Evolutionary conservation across 1,139 yeast species (phyloP), one percentile per base, ranked within the genome.

Genomic region (Taphrina wiesneri): DNA sequence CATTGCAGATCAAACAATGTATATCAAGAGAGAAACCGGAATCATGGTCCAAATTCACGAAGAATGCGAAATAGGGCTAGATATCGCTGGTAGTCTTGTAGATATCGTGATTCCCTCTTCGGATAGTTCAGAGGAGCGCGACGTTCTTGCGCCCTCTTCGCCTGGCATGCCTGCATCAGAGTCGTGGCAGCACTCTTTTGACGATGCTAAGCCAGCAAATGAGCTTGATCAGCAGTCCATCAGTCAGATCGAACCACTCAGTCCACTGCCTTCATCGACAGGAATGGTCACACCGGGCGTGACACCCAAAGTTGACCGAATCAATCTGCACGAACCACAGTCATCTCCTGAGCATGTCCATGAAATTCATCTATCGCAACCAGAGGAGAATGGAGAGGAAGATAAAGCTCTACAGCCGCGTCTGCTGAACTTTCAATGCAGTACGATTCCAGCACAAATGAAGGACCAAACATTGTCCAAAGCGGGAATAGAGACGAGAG

Each of bases 111-210:
- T 54, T 7, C 59, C 59, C 6, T 15, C 36, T 3, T 13, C 36
- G 6, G 21, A 23, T 11, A 7, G 17, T 11, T 26, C 34, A 17
- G 53, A 56, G n/a, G 62, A 56, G 21, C 9, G 23, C 13, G 15
- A 15, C 21, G 30, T 60, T n/a, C 57, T 51, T 13, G 43, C 36
- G 25, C 64, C 64, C 3, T 60, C 64, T 17, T 60, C 64, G 28
- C 64, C 64, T 6, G 19, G 28, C 11, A 45, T 45, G 49, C 49
- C 49, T 2, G 49, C 49, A 21, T 21, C 49, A 15, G 49, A 45
- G 28, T 39, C 43, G 19, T 39, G 43, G 43, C 19, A 9, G 17
- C 41, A 30, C 23, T 2, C 7, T 15, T 3, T 19, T 1, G 25
- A 15, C 5, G 56, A 17, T 11, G n/a, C 11, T 17, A 56, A 47